A percentile compares a stretch with the other conserved stretches of the same genome.
phyloP scores from a whole-genome alignment of 1,139 yeast species.

The Lodderomyces theae region DNA sequence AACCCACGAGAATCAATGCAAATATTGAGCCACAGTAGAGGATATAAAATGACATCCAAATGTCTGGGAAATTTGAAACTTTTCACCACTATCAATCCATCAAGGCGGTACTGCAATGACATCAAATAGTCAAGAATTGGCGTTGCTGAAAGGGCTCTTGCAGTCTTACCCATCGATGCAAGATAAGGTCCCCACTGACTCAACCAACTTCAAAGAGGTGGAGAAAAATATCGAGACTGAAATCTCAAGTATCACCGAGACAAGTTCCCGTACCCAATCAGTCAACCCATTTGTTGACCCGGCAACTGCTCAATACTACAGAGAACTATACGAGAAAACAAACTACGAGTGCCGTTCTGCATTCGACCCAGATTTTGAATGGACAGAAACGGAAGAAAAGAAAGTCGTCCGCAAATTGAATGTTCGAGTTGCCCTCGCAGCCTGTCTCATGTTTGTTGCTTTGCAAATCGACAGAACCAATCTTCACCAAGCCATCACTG shows the following conservation, averaged over 20 bases:
- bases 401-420: conserved; percentile 24
- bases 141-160: no score
- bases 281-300: conserved; percentile 15
- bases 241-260: background rate
- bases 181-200: no score
- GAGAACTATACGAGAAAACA: conserved; percentile 27
- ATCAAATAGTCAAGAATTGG: no score
- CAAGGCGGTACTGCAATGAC: no score
- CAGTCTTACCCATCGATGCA: no score
- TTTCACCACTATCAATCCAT: no score
- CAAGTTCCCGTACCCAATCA: conserved; percentile 5
- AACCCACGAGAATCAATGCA: no score
- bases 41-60: no score
- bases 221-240: no score
- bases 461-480: conserved; percentile 34
- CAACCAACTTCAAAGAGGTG: no score
- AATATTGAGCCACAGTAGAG: no score
- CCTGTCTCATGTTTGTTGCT: conserved; percentile 31
- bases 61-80: no score
- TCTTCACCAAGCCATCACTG: conserved; percentile 32
- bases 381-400: conserved; percentile 35
- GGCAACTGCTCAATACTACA: conserved; percentile 12
- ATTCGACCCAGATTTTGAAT: conserved; percentile 35
- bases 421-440: conserved; percentile 26
- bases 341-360: conserved; percentile 32